Evolutionary conservation across 2,329 filamentous ascomycete genomes (phyloP), one percentile per base, ranked within the genome.

Genomic region (Remersonia thermophila): DNA sequence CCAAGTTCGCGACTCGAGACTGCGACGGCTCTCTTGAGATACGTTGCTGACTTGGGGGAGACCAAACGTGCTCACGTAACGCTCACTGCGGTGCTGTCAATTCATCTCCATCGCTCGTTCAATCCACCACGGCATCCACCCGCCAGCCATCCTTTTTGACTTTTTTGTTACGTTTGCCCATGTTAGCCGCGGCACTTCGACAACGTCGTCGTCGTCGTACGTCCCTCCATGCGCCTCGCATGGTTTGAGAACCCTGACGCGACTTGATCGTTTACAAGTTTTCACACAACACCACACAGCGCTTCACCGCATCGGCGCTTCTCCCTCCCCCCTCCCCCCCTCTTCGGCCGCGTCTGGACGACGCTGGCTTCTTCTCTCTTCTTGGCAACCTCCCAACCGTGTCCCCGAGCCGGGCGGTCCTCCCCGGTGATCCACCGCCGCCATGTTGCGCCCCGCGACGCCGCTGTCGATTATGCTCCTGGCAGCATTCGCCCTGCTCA

Each of bases 401-500:
- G 13, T 16, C 25, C 16, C 28, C 27, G n/a, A n/a, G n/a, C 26
- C 20, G 32, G 29, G 30, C 26, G 9, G 11, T 26, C 27, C 27
- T 28, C 27, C 5, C 12, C 27, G 12, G 27, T 30, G 35, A 25
- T 32, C 12, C n/a, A 18, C 45, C 47, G 50, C 54, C 65, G 77
- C 63, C 64, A 84, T 93, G 76, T 67, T 96, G 58, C 83, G 87
- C 54, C 87, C 91, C 44, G 89, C 91, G 43, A 96, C 91, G 42
- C 89, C 91, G 48, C 67, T 98, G 55, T 79, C 87, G 49, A 66
- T 94, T 48, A 65, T 96, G 56, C 80, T 96, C 53, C 73, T 93
- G 44, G 69, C 73, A 52, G 86, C 89, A 47, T 95, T 98, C 59
- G 80, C 69, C 44, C 67, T 96, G 43, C 70, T 96, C 35, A 67